Evolutionary conservation across 2,329 filamentous ascomycete species (phyloP), one percentile per base, ranked within the genome.

Genomic region (Neofusicoccum ribis): DNA sequence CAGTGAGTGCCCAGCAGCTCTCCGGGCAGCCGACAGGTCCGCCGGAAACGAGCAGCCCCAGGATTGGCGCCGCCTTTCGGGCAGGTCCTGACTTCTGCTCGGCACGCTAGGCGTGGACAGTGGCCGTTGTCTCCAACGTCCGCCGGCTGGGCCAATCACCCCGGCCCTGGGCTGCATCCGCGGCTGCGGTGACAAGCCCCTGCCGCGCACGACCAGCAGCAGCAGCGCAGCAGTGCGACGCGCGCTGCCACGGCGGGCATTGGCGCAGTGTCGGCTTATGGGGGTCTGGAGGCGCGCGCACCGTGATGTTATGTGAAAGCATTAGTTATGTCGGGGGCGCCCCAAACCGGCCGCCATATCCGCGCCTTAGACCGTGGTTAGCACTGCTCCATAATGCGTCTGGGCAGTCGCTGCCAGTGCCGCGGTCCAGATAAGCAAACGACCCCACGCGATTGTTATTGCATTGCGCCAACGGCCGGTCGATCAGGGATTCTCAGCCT

Each of bases 221-320:
- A 23, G 39, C 54, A 9, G 36, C 9, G 52, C 52, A 34, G 37
- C 36, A 11, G 41, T 60, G 41, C 43, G 23, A 59, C 54, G 17
- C 11, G 17, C 36, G 36, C 51, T 27, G 51, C 36, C 51, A n/a
- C 51, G 15, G 51, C 20, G 37, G 51, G 39, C 39, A 43, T 44
- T 59, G 54, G 39, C 52, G 23, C 9, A 44, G 20, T 41, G 27
- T 15, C 9, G 50, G 50, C 37, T 34, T 31, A 39, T 12, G 39
- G 4, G 23, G 50, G 20, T 23, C 34, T 11, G 47, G 11, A n/a
- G 17, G 47, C 8, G 47, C 23, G 27, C 47, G 47, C 47, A 37
- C 31, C 37, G 56, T 60, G 56, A 60, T 41, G 56, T 49, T 60
- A 60, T 60, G 56, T 36, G 41, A 60, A 47, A 60, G 56, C 37